phyloP scores from a whole-genome alignment of 352 stramenopile species.

The Phytopythium vexans region DNA sequence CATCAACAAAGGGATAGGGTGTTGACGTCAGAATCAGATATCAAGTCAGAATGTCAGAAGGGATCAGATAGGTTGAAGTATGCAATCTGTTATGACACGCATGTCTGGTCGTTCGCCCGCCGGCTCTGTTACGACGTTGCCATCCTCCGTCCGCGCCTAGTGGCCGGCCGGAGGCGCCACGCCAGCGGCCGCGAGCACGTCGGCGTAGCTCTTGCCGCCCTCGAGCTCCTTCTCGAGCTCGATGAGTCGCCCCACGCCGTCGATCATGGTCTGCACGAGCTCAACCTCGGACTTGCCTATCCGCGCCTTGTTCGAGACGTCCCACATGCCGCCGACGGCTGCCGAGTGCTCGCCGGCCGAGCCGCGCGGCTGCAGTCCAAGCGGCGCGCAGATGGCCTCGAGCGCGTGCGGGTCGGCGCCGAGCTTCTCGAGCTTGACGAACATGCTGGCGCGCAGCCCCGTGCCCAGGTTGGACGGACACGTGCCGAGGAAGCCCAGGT shows the following conservation, averaged over 20 bases:
- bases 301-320: slow-evolving; percentile 93
- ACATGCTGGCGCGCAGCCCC: slow-evolving; percentile 78
- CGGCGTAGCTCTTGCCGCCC: slow-evolving; percentile 54
- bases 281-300: slow-evolving; percentile 94
- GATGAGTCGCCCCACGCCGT: slow-evolving; percentile 91
- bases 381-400: slow-evolving; percentile 68
- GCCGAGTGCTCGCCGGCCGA: slow-evolving; percentile 83
- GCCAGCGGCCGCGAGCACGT: slow-evolving; percentile 53
- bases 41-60: too few relatives aligned
- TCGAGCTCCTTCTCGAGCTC: slow-evolving; percentile 89
- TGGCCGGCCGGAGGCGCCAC: slow-evolving; percentile 25
- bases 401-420: slow-evolving; percentile 66
- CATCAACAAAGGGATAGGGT: too few relatives aligned
- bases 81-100: neutral
- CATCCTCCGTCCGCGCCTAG: too few relatives aligned
- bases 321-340: slow-evolving; percentile 84
- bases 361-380: slow-evolving; percentile 78
- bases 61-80: too few relatives aligned
- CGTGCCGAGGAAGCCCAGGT: slow-evolving; percentile 85
- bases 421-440: slow-evolving; percentile 83
- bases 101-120: too few relatives aligned
- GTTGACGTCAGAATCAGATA: too few relatives aligned
- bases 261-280: slow-evolving; percentile 95
- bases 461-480: slow-evolving; percentile 88
- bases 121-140: too few relatives aligned